A percentile compares a stretch with the other conserved stretches of the same genome.
phyloP scores from a whole-genome alignment of 2,329 filamentous ascomycete species.

The Plenodomus lindquistii region DNA sequence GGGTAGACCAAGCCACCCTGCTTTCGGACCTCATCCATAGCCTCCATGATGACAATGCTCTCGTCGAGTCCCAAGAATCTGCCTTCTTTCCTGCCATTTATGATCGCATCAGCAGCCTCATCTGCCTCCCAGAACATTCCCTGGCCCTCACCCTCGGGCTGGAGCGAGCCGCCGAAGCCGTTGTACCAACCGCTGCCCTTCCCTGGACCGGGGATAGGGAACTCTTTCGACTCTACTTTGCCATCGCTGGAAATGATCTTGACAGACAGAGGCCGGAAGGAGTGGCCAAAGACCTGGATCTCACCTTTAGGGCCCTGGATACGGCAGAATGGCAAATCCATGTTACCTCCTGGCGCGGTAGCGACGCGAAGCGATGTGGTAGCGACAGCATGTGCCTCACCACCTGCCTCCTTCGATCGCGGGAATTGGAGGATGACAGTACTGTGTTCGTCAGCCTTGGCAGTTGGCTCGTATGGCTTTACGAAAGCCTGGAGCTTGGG shows the following conservation, averaged over 20 bases:
- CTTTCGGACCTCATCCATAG: constrained; percentile 70
- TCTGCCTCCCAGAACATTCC: constrained; percentile 92
- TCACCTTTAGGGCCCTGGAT: constrained; percentile 82
- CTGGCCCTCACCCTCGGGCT: constrained; percentile 65
- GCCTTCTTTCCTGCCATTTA: constrained; percentile 78
- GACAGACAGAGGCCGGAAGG: constrained; percentile 70
- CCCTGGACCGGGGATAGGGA: constrained; percentile 52
- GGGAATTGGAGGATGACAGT: constrained; percentile 79
- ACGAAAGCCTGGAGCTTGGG: constrained; percentile 69
- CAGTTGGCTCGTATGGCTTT: constrained; percentile 72
- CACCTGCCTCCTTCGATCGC: constrained; percentile 51
- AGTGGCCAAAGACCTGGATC: constrained; percentile 75
- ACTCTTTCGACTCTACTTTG: constrained; percentile 54
- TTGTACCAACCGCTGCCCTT: constrained; percentile 53
- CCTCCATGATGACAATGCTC: constrained; percentile 83
- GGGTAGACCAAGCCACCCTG: constrained; percentile 67
- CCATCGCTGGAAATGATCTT: constrained; percentile 61
- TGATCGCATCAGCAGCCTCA: constrained; percentile 73
- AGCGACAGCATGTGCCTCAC: constrained; percentile 71
- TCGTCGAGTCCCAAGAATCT: constrained; percentile 66
- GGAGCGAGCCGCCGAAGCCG: constrained; percentile 48
- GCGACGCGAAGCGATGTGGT: constrained; percentile 48
- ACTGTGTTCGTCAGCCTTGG: constrained; percentile 78
- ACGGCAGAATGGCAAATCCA: constrained; percentile 68
- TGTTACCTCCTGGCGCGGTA: constrained; percentile 61